phyloP scores from a whole-genome alignment of 1,284 basidiomycete species.

The Ceratobasidium sp. region DNA sequence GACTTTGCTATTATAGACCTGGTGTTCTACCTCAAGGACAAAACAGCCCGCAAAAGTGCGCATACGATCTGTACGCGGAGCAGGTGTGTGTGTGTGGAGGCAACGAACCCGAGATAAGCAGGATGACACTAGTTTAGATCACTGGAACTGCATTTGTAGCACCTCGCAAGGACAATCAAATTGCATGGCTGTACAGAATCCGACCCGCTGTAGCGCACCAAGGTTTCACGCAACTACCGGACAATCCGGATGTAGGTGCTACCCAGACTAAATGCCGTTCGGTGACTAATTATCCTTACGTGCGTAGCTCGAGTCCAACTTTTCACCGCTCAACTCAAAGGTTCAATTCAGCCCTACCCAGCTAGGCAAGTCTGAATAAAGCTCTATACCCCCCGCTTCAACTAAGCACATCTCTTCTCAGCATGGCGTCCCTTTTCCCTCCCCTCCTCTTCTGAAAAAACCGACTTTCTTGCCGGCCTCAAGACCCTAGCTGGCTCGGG shows the following conservation, averaged over 20 bases:
- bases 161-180: constrained; percentile 65
- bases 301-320: constrained; percentile 67
- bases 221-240: constrained; percentile 67
- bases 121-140: constrained; percentile 58
- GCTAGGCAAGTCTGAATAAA: constrained; percentile 54
- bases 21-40: constrained; percentile 67
- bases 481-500: constrained; percentile 76
- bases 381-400: not conserved
- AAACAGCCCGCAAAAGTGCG: constrained; percentile 72
- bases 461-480: constrained; percentile 73
- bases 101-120: not conserved
- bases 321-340: constrained; percentile 69
- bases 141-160: constrained; percentile 72
- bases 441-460: constrained; percentile 58
- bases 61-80: constrained; percentile 73
- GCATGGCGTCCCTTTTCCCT: constrained; percentile 77
- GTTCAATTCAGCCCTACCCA: constrained; percentile 74
- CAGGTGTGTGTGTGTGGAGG: constrained; percentile 57
- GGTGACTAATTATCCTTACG: not conserved
- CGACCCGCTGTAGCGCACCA: constrained; percentile 78
- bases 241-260: constrained; percentile 67
- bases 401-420: constrained; percentile 18
- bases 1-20: constrained; percentile 58
- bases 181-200: constrained; percentile 70
- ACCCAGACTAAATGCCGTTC: not conserved